phyloP scores from a whole-genome alignment of 805 yeast species.

The Ogataea methanolica region DNA sequence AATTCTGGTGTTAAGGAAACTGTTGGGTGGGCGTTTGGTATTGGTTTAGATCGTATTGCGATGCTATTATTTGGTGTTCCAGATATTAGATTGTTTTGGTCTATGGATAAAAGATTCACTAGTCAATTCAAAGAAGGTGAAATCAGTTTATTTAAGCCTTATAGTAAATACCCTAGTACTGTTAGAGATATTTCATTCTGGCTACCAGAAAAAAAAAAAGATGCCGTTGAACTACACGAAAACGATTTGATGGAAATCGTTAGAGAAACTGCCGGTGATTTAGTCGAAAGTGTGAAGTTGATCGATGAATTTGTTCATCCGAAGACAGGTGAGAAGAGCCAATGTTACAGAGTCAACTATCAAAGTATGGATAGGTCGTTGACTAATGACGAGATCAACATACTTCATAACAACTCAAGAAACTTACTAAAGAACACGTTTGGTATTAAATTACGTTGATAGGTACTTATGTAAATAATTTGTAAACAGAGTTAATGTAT shows the following conservation, averaged over 20 bases:
- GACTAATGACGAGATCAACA: conserved; percentile 80
- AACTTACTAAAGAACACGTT: conserved; percentile 46
- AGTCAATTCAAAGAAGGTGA: conserved; percentile 63
- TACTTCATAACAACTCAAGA: conserved; percentile 63
- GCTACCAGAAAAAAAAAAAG: conserved; percentile 45
- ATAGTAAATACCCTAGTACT: conserved; percentile 87
- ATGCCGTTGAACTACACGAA: conserved; percentile 49
- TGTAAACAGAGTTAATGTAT: too few species aligned
- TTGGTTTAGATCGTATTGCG: conserved; percentile 92
- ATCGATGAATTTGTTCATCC: conserved; percentile 86
- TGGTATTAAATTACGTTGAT: conserved; percentile 48
- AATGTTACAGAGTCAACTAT: conserved; percentile 86
- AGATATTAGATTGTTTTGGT: conserved; percentile 92
- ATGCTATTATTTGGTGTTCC: conserved; percentile 95
- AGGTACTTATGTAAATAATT: too few species aligned
- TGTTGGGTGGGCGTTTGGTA: conserved; percentile 97
- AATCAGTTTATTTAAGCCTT: conserved; percentile 75
- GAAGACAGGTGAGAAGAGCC: conserved; percentile 67
- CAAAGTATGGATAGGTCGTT: conserved; percentile 94
- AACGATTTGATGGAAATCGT: conserved; percentile 95
- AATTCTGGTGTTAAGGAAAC: conserved; percentile 66
- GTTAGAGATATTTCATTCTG: conserved; percentile 89
- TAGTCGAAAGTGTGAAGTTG: conserved; percentile 78
- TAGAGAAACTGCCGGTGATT: conserved; percentile 76
- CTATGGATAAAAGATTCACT: conserved; percentile 70